phyloP scores from a whole-genome alignment of 2,329 filamentous ascomycete species.

The Colletotrichum cuscutae region DNA sequence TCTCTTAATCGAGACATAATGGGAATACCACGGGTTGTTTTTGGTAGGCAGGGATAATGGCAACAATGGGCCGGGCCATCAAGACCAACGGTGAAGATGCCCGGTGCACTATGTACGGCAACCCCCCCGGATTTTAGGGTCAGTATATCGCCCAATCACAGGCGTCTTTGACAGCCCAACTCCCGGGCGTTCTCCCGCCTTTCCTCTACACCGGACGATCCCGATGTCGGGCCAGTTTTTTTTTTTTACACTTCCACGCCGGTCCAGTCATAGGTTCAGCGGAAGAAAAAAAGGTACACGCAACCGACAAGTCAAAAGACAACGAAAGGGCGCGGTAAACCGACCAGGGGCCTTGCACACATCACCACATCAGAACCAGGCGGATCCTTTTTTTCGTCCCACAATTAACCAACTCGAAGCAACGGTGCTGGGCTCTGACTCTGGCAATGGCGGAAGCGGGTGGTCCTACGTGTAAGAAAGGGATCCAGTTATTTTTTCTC shows the following conservation, averaged over 20 bases:
- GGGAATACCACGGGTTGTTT: not conserved
- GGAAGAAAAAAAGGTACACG: not conserved
- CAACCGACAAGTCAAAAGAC: not conserved
- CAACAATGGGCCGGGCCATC: not conserved
- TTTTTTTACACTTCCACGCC: slow-evolving; percentile 9
- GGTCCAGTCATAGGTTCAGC: slow-evolving; percentile 15
- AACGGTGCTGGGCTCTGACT: slow-evolving; percentile 21
- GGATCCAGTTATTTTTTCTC: slow-evolving; percentile 30
- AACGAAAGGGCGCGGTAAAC: slow-evolving; percentile 24
- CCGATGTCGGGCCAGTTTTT: slow-evolving; percentile 34
- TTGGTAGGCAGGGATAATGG: not conserved
- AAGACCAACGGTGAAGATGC: not conserved
- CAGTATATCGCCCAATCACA: not conserved
- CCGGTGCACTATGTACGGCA: not conserved
- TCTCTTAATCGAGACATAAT: not conserved
- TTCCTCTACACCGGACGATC: slow-evolving; percentile 28
- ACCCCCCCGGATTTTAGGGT: slow-evolving; percentile 25
- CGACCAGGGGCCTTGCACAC: slow-evolving; percentile 28
- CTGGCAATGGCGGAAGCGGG: slow-evolving; percentile 35
- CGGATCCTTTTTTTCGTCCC: slow-evolving; percentile 13
- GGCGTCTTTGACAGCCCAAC: not conserved
- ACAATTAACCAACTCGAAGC: slow-evolving; percentile 25
- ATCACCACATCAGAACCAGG: slow-evolving; percentile 9
- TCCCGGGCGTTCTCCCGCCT: slow-evolving; percentile 23
- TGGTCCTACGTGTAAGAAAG: slow-evolving; percentile 35